Evolutionary conservation across 2,329 filamentous ascomycete species (phyloP).

Genomic region (Penicillium janthinellum): DNA sequence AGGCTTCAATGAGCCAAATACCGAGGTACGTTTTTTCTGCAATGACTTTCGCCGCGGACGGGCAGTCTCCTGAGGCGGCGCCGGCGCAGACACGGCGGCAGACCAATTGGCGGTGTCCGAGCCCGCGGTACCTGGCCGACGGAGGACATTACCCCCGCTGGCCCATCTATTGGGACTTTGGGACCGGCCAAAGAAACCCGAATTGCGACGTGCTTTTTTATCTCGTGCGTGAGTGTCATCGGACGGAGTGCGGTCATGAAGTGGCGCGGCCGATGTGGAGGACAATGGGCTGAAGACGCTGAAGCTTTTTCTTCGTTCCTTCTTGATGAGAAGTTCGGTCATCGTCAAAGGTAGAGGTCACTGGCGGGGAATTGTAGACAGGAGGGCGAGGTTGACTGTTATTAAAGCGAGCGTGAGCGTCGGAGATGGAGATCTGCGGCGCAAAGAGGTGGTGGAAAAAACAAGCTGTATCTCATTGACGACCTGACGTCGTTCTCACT

Average conservation of each 20-base stretch:
- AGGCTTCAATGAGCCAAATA: constrained; percentile 61
- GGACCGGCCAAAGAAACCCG: constrained; percentile 40
- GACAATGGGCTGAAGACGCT: constrained; percentile 37
- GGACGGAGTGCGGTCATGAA: constrained; percentile 41
- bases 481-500: constrained; percentile 34
- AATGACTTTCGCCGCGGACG: constrained; percentile 47
- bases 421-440: constrained; percentile 8
- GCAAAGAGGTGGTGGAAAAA: constrained; percentile 11
- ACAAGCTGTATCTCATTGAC: constrained; percentile 33
- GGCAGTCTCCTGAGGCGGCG: constrained; percentile 29
- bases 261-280: constrained; percentile 23
- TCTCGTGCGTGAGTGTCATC: constrained; percentile 38
- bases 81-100: constrained; percentile 24
- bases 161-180: constrained; percentile 32
- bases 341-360: constrained; percentile 22
- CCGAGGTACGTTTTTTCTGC: constrained; percentile 54
- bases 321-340: constrained; percentile 34
- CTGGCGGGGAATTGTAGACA: constrained; percentile 10
- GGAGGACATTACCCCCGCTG: constrained; percentile 25
- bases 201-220: constrained; percentile 41
- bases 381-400: background rate
- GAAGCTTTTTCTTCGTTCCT: constrained; percentile 41
- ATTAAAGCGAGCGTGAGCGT: constrained; percentile 11
- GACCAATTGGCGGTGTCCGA: constrained; percentile 30
- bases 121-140: constrained; percentile 33